These are phyloP conservation scores for Metschnikowia matae DNA, from an alignment of 805 yeast genomes.

Conservation along the genomic window DNA sequence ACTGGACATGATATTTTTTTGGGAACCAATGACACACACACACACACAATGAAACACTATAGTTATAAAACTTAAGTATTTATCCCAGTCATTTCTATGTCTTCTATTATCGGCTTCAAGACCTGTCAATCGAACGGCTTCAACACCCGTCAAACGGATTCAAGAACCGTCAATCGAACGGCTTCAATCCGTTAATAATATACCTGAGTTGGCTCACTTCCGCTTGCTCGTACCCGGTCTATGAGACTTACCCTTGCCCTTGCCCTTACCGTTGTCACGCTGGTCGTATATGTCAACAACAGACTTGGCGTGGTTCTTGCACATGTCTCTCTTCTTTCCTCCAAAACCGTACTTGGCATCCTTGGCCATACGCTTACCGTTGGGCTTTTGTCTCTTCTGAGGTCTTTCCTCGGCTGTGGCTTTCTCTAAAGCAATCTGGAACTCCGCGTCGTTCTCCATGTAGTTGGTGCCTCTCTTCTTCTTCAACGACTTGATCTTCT, in stretches of 20 bases:
- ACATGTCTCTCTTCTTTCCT: constrained; percentile 70
- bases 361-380: constrained; percentile 65
- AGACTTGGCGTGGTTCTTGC: constrained; percentile 69
- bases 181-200: no score
- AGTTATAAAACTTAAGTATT: no score
- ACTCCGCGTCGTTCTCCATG: constrained; percentile 62
- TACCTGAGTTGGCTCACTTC: neutral
- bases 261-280: constrained; percentile 13
- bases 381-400: constrained; percentile 53
- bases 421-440: constrained; percentile 90
- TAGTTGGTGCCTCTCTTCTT: constrained; percentile 80
- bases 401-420: constrained; percentile 58
- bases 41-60: no score
- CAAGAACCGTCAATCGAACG: no score
- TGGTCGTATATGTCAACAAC: constrained; percentile 51
- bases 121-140: no score
- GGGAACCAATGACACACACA: no score
- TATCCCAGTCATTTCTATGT: no score
- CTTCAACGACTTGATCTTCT: constrained; percentile 82
- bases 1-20: no score
- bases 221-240: constrained; percentile 45
- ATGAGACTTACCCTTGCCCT: constrained; percentile 16
- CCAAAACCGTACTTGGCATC: constrained; percentile 72
- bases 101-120: no score
- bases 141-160: no score